Percentiles rank a stretch among this genome's conserved stretches.
Conservation (phyloP, 257 asterid genomes). For the Coffea canephora region DNA sequence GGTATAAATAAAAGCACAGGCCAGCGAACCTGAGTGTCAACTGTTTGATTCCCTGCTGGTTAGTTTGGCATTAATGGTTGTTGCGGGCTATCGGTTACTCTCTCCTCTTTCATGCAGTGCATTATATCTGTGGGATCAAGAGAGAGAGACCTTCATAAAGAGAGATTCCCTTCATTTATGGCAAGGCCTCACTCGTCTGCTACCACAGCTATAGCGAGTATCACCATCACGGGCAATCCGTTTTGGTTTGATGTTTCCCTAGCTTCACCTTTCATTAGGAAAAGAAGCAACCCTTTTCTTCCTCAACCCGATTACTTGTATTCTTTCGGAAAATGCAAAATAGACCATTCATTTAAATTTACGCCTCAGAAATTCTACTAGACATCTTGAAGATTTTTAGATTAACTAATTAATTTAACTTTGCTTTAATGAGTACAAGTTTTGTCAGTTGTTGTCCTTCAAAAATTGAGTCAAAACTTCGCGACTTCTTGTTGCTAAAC, state of each 20-base stretch:
- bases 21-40: constrained; percentile 15
- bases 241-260: neutral
- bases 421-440: neutral
- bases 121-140: constrained; percentile 6
- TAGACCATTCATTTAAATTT: neutral
- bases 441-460: neutral
- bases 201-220: constrained; percentile 8
- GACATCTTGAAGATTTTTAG: too few species aligned
- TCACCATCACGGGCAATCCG: constrained; percentile 32
- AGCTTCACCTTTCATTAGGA: neutral
- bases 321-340: neutral
- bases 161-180: constrained; percentile 43
- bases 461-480: neutral
- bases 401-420: too few species aligned
- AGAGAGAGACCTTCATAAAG: constrained; percentile 1
- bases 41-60: constrained; percentile 36
- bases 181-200: neutral
- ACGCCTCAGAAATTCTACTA: too few species aligned
- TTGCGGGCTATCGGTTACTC: constrained; percentile 25
- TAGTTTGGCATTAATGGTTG: constrained; percentile 27
- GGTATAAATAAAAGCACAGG: neutral
- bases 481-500: neutral
- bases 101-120: constrained; percentile 18
- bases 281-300: neutral
- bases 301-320: neutral